Percentiles rank a stretch among this genome's conserved stretches.
Evolutionary conservation across 176 grass and related monocot species (phyloP).

Genomic region (Metroxylon sagu): DNA sequence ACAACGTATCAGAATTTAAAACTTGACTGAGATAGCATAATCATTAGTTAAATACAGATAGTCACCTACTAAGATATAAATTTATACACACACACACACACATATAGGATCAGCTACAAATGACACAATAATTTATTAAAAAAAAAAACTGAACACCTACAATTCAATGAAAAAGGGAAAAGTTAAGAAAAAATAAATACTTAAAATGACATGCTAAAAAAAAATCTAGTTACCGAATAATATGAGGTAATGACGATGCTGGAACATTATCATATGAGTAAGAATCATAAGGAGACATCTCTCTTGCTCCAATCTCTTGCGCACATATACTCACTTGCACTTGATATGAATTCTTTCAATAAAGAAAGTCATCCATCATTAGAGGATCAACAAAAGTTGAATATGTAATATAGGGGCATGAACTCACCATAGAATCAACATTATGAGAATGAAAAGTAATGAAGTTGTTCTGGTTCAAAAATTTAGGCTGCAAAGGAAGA

Average conservation of each 20-base stretch:
- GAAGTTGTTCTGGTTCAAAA: conserved; percentile 41
- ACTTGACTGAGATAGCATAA: too few relatives aligned
- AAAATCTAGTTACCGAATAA: conserved; percentile 47
- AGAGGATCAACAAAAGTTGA: conserved; percentile 19
- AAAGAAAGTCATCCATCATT: conserved; percentile 26
- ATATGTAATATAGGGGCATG: not conserved
- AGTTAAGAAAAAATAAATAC: conserved; percentile 4
- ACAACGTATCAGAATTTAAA: too few relatives aligned
- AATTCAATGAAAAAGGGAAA: too few relatives aligned
- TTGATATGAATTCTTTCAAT: conserved; percentile 52
- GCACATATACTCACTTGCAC: conserved; percentile 54
- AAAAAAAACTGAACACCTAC: not conserved
- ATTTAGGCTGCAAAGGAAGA: conserved; percentile 33
- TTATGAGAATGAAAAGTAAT: conserved; percentile 64
- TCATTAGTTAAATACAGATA: too few relatives aligned
- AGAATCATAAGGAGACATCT: conserved; percentile 48
- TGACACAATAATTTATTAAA: not conserved
- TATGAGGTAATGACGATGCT: conserved; percentile 51
- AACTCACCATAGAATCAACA: conserved; percentile 46
- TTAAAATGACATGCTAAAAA: conserved; percentile 12
- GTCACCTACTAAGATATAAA: too few relatives aligned
- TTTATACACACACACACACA: too few relatives aligned
- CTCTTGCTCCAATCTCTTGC: conserved; percentile 52
- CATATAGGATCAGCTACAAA: too few relatives aligned
- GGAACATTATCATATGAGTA: conserved; percentile 66